Base-by-base conservation (phyloP, 768 basidiomycete genomes). In the Brasilioporus rufonigricans region DNA sequence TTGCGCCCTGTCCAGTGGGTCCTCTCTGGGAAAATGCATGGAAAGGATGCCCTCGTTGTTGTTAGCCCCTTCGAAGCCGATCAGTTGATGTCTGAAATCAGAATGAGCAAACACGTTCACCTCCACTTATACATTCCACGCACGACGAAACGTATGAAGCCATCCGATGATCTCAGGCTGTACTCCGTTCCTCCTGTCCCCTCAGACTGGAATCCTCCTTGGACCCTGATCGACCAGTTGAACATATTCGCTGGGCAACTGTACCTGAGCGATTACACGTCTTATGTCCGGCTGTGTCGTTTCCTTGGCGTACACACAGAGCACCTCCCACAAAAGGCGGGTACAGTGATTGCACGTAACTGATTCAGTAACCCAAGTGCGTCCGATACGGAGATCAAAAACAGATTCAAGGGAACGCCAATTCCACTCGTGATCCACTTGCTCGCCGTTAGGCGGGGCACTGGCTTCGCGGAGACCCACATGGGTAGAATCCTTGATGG, bases 221-320 rank as follows among this genome's bases (percentile, higher is more conserved):
- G 49, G 3, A 32, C 53, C 9, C 45, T 64, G 9, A 67, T 66
- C 26, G 49, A 48, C 24, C 76, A 78, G 44, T 63, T 80, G 32
- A 77, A 75, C 35, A 55, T 80, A 29, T 78, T 74, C 58, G 75
- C 77, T 14, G 79, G 77, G 3, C 77, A 80, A 50, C 66, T 80
- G 3, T 80, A 74, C 51, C 52, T 78, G 35, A 62, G 61, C 10
- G 61, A 73, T 23, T 61, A 69, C 27, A 54, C 52, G 12, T 60
- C 71, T 2, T 80, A 79, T 48, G 55, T 55, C 29, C 58, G 53
- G 1, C 35, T 76, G 13, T 78, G 79, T 52, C 55, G 62, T 23
- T 64, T 74, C 50, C 61, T 80, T 31, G 72, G 77, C 4, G 23
- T 78, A 12, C 57, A 67, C 10, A 70, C 78, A 6, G 71, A 62